Evolutionary conservation across 75 land plant genomes (phyloP).

Genomic region (Pinus albicaulis): DNA sequence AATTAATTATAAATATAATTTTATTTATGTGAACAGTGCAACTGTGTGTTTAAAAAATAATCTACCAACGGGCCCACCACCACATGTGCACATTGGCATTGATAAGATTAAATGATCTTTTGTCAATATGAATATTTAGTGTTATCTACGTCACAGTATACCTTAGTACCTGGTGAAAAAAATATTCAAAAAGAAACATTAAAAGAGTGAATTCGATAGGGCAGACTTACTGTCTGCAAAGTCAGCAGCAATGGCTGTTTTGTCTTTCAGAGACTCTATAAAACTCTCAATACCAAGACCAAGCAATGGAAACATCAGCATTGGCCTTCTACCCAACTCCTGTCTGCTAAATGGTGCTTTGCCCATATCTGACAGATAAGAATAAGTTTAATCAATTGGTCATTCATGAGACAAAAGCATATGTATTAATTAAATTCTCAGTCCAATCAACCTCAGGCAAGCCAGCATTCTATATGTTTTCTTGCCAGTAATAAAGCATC

Average conservation of each 20-base stretch:
- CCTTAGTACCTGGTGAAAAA: background rate
- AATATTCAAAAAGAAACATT: background rate
- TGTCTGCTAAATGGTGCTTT: background rate
- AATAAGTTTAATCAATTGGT: background rate
- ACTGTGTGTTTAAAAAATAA: background rate
- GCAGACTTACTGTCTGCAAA: constrained; percentile 6
- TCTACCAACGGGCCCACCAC: background rate
- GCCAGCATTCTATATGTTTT: background rate
- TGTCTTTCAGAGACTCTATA: constrained; percentile 4
- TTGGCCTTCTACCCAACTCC: constrained; percentile 8
- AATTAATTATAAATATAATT: background rate
- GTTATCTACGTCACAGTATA: background rate
- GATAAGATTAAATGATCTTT: background rate
- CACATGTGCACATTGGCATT: background rate
- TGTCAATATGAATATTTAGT: background rate
- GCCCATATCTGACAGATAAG: background rate
- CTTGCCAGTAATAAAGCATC: no score
- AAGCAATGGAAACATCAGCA: constrained; percentile 8
- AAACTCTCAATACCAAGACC: background rate
- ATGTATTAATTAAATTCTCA: background rate
- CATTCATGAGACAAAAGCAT: constrained; percentile 7
- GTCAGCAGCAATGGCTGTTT: background rate
- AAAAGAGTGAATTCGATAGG: background rate
- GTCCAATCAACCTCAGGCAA: background rate
- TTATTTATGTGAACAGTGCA: background rate